Conservation (phyloP, 352 stramenopile species). For the Pythium aphanidermatum region DNA sequence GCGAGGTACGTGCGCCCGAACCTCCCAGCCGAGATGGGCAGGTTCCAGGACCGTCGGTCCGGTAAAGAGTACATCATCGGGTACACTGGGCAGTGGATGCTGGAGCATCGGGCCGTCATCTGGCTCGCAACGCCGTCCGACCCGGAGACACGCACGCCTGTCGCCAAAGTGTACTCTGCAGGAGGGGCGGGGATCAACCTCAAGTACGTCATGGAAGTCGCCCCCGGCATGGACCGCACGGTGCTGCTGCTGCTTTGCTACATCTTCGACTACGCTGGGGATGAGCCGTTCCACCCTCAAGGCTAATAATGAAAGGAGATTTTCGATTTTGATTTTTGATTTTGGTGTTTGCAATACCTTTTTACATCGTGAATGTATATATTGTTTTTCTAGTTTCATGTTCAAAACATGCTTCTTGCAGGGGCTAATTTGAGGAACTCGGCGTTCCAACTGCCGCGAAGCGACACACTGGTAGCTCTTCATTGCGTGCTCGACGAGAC, state of each 20-base stretch:
- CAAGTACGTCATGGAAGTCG: slow-evolving; percentile 3
- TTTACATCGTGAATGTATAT: too few relatives aligned
- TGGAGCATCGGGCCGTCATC: not conserved
- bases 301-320: too few relatives aligned
- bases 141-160: not conserved
- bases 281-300: not conserved
- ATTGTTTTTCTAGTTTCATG: too few relatives aligned
- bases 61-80: slow-evolving; percentile 4
- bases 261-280: slow-evolving; percentile 1
- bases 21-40: not conserved
- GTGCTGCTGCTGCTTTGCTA: slow-evolving; percentile 4
- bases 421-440: too few relatives aligned
- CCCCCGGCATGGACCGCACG: slow-evolving; percentile 7
- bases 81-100: slow-evolving; percentile 7
- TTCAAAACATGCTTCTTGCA: too few relatives aligned
- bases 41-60: slow-evolving; percentile 1
- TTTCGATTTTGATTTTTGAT: too few relatives aligned
- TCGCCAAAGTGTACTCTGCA: slow-evolving; percentile 4
- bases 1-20: not conserved
- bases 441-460: too few relatives aligned
- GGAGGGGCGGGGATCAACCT: not conserved
- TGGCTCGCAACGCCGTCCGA: not conserved
- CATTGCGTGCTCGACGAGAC: not conserved
- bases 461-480: too few relatives aligned
- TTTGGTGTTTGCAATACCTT: too few relatives aligned